These are phyloP conservation scores for Nitzschia sp. DNA, from an alignment of 108 stramenopile species.

Conservation along the genomic window DNA sequence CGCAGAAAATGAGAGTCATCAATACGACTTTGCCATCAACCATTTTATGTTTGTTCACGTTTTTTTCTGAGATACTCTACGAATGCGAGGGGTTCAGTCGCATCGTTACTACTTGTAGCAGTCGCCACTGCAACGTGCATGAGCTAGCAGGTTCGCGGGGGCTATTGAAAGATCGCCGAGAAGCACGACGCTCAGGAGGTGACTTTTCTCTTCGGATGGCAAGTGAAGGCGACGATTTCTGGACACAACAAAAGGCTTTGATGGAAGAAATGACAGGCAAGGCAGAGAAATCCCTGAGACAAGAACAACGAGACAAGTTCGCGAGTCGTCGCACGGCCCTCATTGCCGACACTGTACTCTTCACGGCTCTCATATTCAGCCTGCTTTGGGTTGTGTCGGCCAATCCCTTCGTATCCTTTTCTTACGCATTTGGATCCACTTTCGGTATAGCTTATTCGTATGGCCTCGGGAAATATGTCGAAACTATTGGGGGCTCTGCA, in stretches of 20 bases:
- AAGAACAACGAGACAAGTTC: conserved; percentile 56
- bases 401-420: conserved; percentile 69
- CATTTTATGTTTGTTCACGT: too few relatives aligned
- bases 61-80: too few relatives aligned
- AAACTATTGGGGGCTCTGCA: conserved; percentile 68
- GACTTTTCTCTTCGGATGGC: neutral
- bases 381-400: conserved; percentile 55
- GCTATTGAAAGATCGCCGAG: too few relatives aligned
- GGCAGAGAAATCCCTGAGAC: conserved; percentile 4
- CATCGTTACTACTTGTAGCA: too few relatives aligned
- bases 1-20: too few relatives aligned
- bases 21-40: too few relatives aligned
- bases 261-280: conserved; percentile 52
- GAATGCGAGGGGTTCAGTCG: too few relatives aligned
- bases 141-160: too few relatives aligned
- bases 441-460: conserved; percentile 82
- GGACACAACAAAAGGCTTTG: conserved; percentile 67
- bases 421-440: conserved; percentile 73
- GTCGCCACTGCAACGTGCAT: too few relatives aligned
- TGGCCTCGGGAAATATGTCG: conserved; percentile 83
- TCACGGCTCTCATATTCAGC: conserved; percentile 65
- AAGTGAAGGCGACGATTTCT: conserved; percentile 42
- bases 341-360: conserved; percentile 63
- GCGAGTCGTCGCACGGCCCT: conserved; percentile 50
- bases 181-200: too few relatives aligned